These are phyloP conservation scores for Solanum pimpinellifolium DNA, from an alignment of 257 asterid species.

Conservation along the genomic window DNA sequence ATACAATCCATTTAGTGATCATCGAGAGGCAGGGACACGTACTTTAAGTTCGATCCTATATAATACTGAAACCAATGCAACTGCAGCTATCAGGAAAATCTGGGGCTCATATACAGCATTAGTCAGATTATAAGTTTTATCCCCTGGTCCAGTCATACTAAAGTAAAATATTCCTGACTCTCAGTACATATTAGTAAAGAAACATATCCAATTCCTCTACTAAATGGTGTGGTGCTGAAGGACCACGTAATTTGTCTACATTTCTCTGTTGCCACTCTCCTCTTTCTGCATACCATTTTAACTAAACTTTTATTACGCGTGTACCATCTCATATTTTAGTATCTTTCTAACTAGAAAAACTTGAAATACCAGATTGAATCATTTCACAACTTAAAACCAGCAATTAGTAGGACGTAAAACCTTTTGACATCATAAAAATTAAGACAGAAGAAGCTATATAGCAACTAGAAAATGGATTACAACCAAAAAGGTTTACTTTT, in stretches of 20 bases:
- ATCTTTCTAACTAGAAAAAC: not conserved
- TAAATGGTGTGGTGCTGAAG: not conserved
- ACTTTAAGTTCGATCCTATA: not conserved
- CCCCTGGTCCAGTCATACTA: not conserved
- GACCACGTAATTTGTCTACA: not conserved
- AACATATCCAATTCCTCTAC: not conserved
- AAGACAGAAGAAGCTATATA: not conserved
- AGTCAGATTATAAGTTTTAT: not conserved
- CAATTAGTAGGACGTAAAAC: not conserved
- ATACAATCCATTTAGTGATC: not conserved
- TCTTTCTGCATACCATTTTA: not conserved
- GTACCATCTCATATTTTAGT: not conserved
- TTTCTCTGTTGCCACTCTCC: not conserved
- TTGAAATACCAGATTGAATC: not conserved
- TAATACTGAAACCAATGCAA: not conserved
- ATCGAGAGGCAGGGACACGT: not conserved
- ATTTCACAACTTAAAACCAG: not conserved
- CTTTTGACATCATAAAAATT: not conserved
- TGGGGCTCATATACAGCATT: not conserved
- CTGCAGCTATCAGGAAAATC: not conserved
- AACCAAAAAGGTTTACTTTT: not conserved
- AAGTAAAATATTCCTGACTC: not conserved
- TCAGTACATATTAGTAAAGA: not conserved
- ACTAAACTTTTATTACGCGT: not conserved
- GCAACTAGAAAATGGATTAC: not conserved